Evolutionary conservation across 768 basidiomycete species (phyloP), one percentile per base, ranked within the genome.

Genomic region (Russula ochroleuca): DNA sequence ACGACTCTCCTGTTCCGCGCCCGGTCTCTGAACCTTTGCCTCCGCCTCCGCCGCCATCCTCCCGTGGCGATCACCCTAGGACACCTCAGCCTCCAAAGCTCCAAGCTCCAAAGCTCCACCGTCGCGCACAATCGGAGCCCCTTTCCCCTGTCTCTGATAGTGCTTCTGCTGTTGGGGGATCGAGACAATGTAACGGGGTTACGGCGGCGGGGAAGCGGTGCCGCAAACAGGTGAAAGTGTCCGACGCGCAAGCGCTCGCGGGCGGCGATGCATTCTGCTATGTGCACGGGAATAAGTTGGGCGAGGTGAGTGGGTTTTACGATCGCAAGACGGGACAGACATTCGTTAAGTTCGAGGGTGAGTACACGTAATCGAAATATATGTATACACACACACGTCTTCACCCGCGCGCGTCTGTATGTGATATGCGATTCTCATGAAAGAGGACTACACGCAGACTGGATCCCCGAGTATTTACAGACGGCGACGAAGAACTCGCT

Each of bases 181-280:
- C 65, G 45, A 75, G 76, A 15, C 88, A 83, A 69, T 92, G 90
- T 69, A 77, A 77, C 63, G 87, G 83, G 5, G 74, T 79, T 41
- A 92, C 88, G n/a, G 84, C 83, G 70, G 76, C 81, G 15, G 86
- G 83, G 11, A 82, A 80, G 67, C 82, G 74, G 40, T 93, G 91
- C 68, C 78, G 77, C 48, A 67, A 66, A 15, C 48, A 74, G 64
- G 80, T 90, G 41, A 87, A 84, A 67, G 68, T 76, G 14, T 75
- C 77, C 25, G 62, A 71, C 17, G 67, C 70, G 10, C 62, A 67
- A 25, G 57, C 72, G 41, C 69, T 72, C 45, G 72, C 77, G 40
- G 75, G 75, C 40, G 70, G 69, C 43, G 74, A 78, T 19, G 68
- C 67, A 19, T 90, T 85, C 72, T 91, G 88, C 67, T 77, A 78